A percentile compares a stretch with the other conserved stretches of the same genome.
Conservation (phyloP, 1,284 basidiomycete species). For the Malassezia psittaci region DNA sequence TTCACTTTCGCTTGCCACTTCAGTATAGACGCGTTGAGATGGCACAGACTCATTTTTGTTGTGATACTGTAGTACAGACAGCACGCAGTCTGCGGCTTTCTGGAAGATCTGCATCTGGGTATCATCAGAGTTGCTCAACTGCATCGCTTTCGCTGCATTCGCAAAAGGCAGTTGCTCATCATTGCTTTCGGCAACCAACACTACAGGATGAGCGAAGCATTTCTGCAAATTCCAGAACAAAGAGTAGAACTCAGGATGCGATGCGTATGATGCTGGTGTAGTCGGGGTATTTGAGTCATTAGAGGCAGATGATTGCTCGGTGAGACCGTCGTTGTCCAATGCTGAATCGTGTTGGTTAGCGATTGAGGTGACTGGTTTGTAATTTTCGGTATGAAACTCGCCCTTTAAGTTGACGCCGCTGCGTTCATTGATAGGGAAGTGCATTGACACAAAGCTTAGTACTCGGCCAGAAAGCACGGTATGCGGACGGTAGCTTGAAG, state of each 20-base stretch:
- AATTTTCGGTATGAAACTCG: slow-evolving; percentile 61
- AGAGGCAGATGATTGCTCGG: not conserved
- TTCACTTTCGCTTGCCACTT: slow-evolving; percentile 49
- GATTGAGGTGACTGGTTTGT: slow-evolving; percentile 15
- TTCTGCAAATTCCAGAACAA: slow-evolving; percentile 39
- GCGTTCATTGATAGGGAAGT: slow-evolving; percentile 74
- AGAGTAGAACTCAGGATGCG: slow-evolving; percentile 29
- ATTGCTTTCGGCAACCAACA: slow-evolving; percentile 17
- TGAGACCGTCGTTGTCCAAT: slow-evolving; percentile 2
- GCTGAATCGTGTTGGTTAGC: slow-evolving; percentile 4
- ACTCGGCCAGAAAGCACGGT: slow-evolving; percentile 80
- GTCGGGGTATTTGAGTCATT: slow-evolving; percentile 13
- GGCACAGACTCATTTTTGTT: not conserved
- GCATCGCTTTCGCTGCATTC: not conserved
- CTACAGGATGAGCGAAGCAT: slow-evolving; percentile 33
- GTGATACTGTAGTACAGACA: slow-evolving; percentile 4
- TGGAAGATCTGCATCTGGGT: slow-evolving; percentile 12
- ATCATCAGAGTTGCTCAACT: not conserved
- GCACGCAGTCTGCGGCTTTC: not conserved
- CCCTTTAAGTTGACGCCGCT: slow-evolving; percentile 82
- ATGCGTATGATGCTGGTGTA: not conserved
- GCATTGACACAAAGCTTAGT: slow-evolving; percentile 68
- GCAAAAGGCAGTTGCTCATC: not conserved
- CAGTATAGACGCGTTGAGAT: not conserved
- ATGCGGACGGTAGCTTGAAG: slow-evolving; percentile 64